phyloP scores from a whole-genome alignment of 1,139 yeast genomes.

The Saccharomyces hybrid region DNA sequence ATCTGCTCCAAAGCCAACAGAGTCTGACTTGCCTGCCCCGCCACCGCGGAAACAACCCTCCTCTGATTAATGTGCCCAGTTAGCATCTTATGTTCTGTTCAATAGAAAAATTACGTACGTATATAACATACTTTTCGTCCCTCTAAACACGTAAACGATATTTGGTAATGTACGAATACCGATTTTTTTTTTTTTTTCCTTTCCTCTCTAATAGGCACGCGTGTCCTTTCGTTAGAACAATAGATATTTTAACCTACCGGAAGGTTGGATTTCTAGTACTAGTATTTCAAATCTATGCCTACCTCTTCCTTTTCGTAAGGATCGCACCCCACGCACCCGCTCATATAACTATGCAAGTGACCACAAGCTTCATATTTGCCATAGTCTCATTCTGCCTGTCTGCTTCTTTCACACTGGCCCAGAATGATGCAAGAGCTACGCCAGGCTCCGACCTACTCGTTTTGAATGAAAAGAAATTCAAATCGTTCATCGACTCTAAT shows the following conservation, averaged over 20 bases:
- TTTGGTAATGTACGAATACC: not conserved
- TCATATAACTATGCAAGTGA: not conserved
- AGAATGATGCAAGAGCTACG: conserved; percentile 75
- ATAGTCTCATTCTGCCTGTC: conserved; percentile 30
- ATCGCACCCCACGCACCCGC: not conserved
- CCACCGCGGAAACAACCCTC: conserved; percentile 22
- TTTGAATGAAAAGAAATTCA: conserved; percentile 55
- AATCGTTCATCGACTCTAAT: conserved; percentile 57
- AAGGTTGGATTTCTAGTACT: not conserved
- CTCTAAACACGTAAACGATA: not conserved
- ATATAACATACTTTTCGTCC: not conserved
- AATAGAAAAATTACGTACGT: not conserved
- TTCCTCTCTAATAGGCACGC: not conserved
- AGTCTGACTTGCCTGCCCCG: conserved; percentile 25
- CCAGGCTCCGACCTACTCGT: not conserved
- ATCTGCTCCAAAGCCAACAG: conserved; percentile 16
- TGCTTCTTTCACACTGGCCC: conserved; percentile 10
- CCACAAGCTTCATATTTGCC: conserved; percentile 7
- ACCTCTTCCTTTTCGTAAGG: not conserved
- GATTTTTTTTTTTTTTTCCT: not conserved
- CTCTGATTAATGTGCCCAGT: not conserved
- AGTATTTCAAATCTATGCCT: not conserved
- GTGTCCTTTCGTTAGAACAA: not conserved
- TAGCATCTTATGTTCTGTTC: not conserved
- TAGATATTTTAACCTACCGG: not conserved